phyloP scores from a whole-genome alignment of 2,329 filamentous ascomycete genomes.

The Colletotrichum godetiae region DNA sequence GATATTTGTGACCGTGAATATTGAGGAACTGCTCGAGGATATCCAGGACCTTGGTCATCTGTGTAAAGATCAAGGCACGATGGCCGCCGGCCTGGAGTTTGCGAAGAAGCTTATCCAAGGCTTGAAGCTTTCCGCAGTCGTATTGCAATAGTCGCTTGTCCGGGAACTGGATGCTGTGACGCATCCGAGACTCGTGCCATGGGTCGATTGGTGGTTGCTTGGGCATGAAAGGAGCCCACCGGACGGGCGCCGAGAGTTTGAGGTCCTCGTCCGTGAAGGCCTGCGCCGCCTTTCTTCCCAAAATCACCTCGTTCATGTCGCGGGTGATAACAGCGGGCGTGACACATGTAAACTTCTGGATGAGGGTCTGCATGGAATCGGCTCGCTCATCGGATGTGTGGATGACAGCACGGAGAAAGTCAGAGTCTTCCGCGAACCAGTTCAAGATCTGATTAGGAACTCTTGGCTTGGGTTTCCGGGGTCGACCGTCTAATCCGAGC shows the following conservation, averaged over 20 bases:
- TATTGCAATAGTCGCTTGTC: conserved; percentile 97
- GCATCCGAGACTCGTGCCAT: conserved; percentile 93
- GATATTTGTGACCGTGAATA: conserved; percentile 96
- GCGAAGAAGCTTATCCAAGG: conserved; percentile 85
- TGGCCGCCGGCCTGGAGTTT: conserved; percentile 90
- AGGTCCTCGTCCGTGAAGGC: conserved; percentile 68
- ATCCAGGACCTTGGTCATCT: conserved; percentile 99
- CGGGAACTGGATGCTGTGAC: conserved; percentile 94
- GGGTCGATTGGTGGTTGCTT: conserved; percentile 75
- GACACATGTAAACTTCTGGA: conserved; percentile 91
- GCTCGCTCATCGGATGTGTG: conserved; percentile 80
- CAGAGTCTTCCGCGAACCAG: conserved; percentile 81
- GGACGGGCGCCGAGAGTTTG: conserved; percentile 66
- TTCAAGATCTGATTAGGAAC: conserved; percentile 73
- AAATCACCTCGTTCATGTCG: conserved; percentile 75
- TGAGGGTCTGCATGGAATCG: conserved; percentile 75
- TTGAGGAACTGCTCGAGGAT: conserved; percentile 98
- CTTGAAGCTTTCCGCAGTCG: conserved; percentile 96
- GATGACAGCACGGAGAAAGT: conserved; percentile 73
- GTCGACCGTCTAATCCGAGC: conserved; percentile 69
- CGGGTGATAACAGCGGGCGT: conserved; percentile 89
- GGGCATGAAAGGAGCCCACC: conserved; percentile 67
- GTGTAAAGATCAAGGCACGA: conserved; percentile 96
- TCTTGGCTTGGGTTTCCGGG: conserved; percentile 69
- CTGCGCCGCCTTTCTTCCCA: conserved; percentile 70